Evolutionary conservation across 345 rosid genomes (phyloP).

Genomic region (Linum tenue): DNA sequence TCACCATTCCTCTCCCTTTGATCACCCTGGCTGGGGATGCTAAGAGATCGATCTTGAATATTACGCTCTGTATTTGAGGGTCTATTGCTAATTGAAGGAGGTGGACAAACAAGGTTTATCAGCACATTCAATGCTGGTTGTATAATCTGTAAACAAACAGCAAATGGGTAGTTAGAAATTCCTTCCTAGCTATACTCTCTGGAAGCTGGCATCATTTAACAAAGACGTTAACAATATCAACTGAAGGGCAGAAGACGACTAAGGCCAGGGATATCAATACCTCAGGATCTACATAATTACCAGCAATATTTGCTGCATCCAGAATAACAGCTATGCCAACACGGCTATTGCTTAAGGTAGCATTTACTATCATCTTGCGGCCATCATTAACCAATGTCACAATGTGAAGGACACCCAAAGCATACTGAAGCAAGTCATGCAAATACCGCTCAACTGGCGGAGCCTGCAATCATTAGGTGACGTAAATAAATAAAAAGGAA

Average conservation of each 20-base stretch:
- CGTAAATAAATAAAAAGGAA: constrained; percentile 9
- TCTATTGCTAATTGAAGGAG: constrained; percentile 92
- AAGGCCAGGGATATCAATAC: constrained; percentile 24
- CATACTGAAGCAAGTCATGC: constrained; percentile 95
- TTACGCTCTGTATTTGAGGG: constrained; percentile 46
- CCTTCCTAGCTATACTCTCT: not conserved
- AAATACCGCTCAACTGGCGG: constrained; percentile 93
- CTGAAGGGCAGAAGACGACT: not conserved
- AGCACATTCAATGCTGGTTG: constrained; percentile 91
- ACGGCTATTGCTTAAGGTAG: constrained; percentile 81
- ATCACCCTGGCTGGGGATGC: constrained; percentile 35
- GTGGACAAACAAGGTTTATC: constrained; percentile 94
- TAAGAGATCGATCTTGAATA: constrained; percentile 31
- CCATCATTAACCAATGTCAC: constrained; percentile 72
- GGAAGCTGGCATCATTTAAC: not conserved
- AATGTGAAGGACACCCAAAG: constrained; percentile 91
- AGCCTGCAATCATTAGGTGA: constrained; percentile 47
- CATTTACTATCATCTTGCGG: constrained; percentile 80
- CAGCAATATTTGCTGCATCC: constrained; percentile 80
- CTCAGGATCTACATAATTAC: constrained; percentile 89
- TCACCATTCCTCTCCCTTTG: constrained; percentile 49
- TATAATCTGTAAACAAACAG: constrained; percentile 52
- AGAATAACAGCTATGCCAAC: constrained; percentile 84
- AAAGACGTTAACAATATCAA: not conserved
- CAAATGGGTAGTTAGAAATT: not conserved